phyloP scores from a whole-genome alignment of 179 eudicot genomes.

The Monotropa hypopitys region DNA sequence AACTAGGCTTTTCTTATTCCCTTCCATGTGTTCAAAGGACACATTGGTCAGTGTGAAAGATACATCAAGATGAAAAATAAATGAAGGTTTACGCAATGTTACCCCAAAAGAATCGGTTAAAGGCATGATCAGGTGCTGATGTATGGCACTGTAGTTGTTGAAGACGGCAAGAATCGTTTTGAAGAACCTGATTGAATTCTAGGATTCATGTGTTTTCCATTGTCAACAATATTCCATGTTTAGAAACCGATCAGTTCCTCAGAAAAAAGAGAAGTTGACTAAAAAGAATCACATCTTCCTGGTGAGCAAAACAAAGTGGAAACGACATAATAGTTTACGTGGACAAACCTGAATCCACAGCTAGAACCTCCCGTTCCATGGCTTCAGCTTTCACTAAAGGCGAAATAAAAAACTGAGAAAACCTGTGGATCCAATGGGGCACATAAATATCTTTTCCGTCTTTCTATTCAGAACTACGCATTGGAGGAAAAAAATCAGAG shows the following conservation, averaged over 20 bases:
- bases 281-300: not conserved
- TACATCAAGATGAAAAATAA: not conserved
- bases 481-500: not conserved
- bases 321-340: not conserved
- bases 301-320: not conserved
- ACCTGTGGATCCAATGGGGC: constrained; percentile 29
- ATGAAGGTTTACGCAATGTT: constrained; percentile 13
- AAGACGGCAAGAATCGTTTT: constrained; percentile 87
- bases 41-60: constrained; percentile 3
- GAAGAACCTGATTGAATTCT: constrained; percentile 94
- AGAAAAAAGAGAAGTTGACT: not conserved
- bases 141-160: constrained; percentile 94
- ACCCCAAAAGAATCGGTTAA: constrained; percentile 91
- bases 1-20: constrained; percentile 82
- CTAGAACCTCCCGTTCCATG: constrained; percentile 84
- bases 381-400: constrained; percentile 85
- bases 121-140: constrained; percentile 59
- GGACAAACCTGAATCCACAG: constrained; percentile 81
- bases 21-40: constrained; percentile 22
- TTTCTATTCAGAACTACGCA: not conserved
- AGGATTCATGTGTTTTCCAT: constrained; percentile 11
- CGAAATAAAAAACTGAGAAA: constrained; percentile 82
- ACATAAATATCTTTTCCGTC: not conserved
- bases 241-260: constrained; percentile 7
- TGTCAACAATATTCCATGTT: constrained; percentile 2